phyloP scores from a whole-genome alignment of 345 rosid genomes.

The Microthlaspi erraticum region DNA sequence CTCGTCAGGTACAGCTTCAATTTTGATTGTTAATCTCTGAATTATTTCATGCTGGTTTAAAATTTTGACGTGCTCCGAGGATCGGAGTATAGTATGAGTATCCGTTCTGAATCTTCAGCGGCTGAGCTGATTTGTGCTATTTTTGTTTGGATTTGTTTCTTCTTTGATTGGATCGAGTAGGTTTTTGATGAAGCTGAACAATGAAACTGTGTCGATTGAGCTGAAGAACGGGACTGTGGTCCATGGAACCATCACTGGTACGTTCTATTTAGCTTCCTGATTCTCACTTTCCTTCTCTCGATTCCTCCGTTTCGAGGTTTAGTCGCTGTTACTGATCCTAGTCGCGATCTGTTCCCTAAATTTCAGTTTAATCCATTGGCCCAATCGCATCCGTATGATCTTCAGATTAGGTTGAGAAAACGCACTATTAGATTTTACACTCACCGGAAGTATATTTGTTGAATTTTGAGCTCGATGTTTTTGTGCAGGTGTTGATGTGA shows the following conservation, averaged over 20 bases:
- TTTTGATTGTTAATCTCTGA: not conserved
- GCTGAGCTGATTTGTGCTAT: constrained; percentile 5
- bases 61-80: not conserved
- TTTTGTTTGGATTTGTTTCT: not conserved
- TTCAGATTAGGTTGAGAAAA: constrained; percentile 10
- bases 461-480: constrained; percentile 20
- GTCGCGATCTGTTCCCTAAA: constrained; percentile 13
- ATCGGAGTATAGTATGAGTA: not conserved
- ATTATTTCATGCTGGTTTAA: not conserved
- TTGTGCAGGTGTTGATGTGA: constrained; percentile 86
- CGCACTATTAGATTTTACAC: constrained; percentile 5
- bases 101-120: not conserved
- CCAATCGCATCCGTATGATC: not conserved
- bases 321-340: constrained; percentile 25
- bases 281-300: constrained; percentile 7
- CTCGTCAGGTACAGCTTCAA: constrained; percentile 53
- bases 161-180: constrained; percentile 46
- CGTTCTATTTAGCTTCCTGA: not conserved
- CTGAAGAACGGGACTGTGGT: constrained; percentile 95
- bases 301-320: constrained; percentile 24
- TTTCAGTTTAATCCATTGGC: constrained; percentile 2
- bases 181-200: constrained; percentile 98
- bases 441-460: not conserved
- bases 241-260: constrained; percentile 96
- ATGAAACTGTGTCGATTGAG: constrained; percentile 95